Evolutionary conservation across 2,329 filamentous ascomycete species (phyloP).

Genomic region (Phaeoacremonium minimum): DNA sequence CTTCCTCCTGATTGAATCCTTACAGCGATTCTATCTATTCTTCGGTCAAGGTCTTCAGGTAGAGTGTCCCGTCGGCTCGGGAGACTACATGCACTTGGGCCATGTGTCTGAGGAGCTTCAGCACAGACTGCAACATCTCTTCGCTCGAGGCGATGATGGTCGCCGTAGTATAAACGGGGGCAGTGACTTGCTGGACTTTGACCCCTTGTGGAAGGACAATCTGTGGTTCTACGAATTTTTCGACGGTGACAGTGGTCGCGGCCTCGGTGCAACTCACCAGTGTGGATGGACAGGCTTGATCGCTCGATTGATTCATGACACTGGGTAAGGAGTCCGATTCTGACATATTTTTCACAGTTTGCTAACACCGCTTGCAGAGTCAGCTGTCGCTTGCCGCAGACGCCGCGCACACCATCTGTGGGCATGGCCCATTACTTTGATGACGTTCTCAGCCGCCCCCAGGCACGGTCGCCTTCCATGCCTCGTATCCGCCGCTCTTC

Average conservation of each 20-base stretch:
- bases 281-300: conserved; percentile 96
- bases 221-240: conserved; percentile 98
- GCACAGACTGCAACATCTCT: conserved; percentile 88
- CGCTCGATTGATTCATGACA: conserved; percentile 96
- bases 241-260: conserved; percentile 84
- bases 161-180: conserved; percentile 84
- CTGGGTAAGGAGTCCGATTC: conserved; percentile 61
- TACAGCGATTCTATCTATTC: conserved; percentile 95
- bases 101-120: conserved; percentile 94
- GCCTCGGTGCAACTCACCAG: conserved; percentile 88
- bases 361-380: conserved; percentile 54
- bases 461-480: conserved; percentile 31
- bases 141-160: conserved; percentile 78
- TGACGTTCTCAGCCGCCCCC: conserved; percentile 68
- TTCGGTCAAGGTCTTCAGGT: conserved; percentile 86
- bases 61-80: conserved; percentile 90
- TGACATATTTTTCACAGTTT: conserved; percentile 1
- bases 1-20: conserved; percentile 86
- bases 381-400: conserved; percentile 87
- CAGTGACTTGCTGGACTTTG: conserved; percentile 82
- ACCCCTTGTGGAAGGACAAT: conserved; percentile 88
- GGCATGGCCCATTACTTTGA: conserved; percentile 95
- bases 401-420: conserved; percentile 78
- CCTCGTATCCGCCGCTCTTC: conserved; percentile 71
- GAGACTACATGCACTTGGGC: conserved; percentile 91